Conservation (phyloP, 805 yeast genomes). For the Myxozyma nipponensis region DNA sequence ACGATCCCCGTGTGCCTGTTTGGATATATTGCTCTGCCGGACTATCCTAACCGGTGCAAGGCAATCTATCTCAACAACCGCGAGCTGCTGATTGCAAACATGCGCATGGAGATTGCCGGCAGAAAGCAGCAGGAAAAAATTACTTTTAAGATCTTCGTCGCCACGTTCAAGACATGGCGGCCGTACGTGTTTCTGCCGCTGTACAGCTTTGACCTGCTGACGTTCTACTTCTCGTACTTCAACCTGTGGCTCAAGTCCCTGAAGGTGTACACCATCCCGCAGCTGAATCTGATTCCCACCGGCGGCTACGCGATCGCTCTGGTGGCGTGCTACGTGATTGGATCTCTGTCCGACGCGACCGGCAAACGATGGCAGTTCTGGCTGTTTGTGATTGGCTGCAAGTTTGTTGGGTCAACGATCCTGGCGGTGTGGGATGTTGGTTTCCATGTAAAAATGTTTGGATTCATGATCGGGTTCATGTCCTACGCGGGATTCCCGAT, state of each 20-base stretch:
- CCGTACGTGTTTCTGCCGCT: conserved; percentile 13
- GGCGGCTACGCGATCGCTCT: conserved; percentile 36
- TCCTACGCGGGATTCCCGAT: conserved; percentile 15
- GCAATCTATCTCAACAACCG: conserved; percentile 12
- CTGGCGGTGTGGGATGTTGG: conserved; percentile 43
- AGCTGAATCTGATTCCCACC: conserved; percentile 37
- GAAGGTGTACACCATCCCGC: conserved; percentile 30
- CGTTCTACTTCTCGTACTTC: conserved; percentile 10
- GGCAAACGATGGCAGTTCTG: conserved; percentile 34
- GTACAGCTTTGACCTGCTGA: conserved; percentile 9
- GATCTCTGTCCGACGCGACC: conserved; percentile 35
- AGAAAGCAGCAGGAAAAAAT: conserved; percentile 14
- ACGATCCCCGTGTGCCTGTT: conserved; percentile 44
- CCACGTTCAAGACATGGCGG: conserved; percentile 9
- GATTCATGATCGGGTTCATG: conserved; percentile 12
- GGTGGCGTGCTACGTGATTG: conserved; percentile 31
- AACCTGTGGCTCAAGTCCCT: conserved; percentile 34
- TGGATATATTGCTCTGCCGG: conserved; percentile 47
- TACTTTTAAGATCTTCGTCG: conserved; percentile 6
- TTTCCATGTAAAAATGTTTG: conserved; percentile 35
- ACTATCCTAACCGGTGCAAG: conserved; percentile 40
- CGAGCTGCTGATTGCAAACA: conserved; percentile 10
- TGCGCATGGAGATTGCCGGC: conserved; percentile 11
- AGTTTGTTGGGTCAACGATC: conserved; percentile 32
- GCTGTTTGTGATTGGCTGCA: conserved; percentile 7